Evolutionary conservation across 352 stramenopile species (phyloP).

Genomic region (Phytophthora capsici): DNA sequence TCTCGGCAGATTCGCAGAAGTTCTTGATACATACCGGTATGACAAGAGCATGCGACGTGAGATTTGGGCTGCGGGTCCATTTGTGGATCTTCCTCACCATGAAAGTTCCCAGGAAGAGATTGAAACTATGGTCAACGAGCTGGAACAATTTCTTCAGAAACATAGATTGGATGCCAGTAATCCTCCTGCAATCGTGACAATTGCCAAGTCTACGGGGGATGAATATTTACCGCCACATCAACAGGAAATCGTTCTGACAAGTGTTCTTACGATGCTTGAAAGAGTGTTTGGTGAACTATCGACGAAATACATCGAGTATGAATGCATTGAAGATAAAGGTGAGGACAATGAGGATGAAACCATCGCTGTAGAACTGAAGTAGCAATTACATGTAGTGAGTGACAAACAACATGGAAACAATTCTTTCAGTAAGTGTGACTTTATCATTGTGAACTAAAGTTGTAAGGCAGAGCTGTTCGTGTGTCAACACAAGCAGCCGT

Average conservation of each 20-base stretch:
- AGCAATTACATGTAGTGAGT: too few relatives aligned
- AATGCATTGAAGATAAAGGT: conserved; percentile 25
- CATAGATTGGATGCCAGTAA: conserved; percentile 24
- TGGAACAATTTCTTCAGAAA: conserved; percentile 43
- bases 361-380: too few relatives aligned
- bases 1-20: conserved; percentile 27
- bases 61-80: conserved; percentile 58
- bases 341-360: background rate
- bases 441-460: too few relatives aligned
- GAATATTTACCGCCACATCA: conserved; percentile 76
- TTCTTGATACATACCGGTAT: conserved; percentile 28
- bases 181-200: conserved; percentile 76
- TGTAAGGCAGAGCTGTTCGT: too few relatives aligned
- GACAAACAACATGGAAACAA: too few relatives aligned
- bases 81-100: conserved; percentile 75
- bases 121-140: conserved; percentile 39
- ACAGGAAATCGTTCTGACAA: conserved; percentile 48
- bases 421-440: too few relatives aligned
- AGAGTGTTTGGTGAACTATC: conserved; percentile 38
- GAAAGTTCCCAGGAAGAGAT: conserved; percentile 67
- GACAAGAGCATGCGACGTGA: conserved; percentile 31
- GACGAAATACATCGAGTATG: conserved; percentile 64
- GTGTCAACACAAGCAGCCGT: too few relatives aligned
- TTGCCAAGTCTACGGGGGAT: conserved; percentile 82
- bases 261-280: conserved; percentile 58